A percentile compares a stretch with the other conserved stretches of the same genome.
Conservation (phyloP, 2,329 filamentous ascomycete genomes). For the Aspergillus cejpii region DNA sequence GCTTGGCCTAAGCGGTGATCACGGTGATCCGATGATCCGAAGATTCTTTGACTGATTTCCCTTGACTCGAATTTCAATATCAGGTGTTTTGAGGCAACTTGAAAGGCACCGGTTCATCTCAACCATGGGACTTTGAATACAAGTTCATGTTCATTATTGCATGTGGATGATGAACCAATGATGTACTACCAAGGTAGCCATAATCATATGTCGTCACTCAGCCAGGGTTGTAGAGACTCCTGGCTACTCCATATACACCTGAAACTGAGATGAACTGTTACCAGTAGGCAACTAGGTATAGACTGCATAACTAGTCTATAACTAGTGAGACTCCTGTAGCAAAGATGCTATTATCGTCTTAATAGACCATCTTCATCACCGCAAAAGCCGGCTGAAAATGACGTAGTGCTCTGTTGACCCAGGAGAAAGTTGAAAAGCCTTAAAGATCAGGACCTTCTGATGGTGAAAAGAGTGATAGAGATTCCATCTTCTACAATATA, state of each 20-base stretch:
- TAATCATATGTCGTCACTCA: conserved; percentile 11
- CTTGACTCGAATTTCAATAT: too few species aligned
- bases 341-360: too few species aligned
- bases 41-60: neutral
- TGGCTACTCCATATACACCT: conserved; percentile 4
- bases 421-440: neutral
- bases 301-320: too few species aligned
- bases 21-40: conserved; percentile 1
- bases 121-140: neutral
- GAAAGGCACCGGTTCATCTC: neutral
- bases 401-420: conserved; percentile 19
- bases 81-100: neutral
- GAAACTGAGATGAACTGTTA: too few species aligned
- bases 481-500: too few species aligned
- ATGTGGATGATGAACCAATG: neutral
- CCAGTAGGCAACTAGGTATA: too few species aligned
- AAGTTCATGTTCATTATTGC: neutral
- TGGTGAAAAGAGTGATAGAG: too few species aligned
- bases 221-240: neutral
- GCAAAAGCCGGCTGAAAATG: conserved; percentile 17
- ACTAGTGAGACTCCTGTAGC: too few species aligned
- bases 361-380: too few species aligned
- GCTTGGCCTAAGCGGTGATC: neutral
- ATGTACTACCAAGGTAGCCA: conserved; percentile 1
- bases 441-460: neutral